Base-by-base conservation (phyloP, 1,284 basidiomycete genomes). In the Coniferiporia sulphurascens region DNA sequence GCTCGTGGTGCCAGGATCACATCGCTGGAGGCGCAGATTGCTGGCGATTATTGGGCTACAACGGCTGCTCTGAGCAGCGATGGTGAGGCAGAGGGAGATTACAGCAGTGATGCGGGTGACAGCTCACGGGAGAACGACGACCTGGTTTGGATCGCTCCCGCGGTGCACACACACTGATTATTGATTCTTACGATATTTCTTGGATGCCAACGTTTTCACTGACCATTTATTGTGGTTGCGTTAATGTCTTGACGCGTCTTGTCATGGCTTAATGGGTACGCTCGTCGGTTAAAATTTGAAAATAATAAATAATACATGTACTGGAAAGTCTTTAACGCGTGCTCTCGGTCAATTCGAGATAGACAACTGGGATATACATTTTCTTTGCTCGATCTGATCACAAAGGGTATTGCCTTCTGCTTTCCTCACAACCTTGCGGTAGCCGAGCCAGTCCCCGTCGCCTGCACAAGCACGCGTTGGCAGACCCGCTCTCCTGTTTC, bases 1-100 rank as follows among this genome's bases (percentile, higher is more conserved):
- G 71, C 71, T 63, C 76, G 80, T 57, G 89, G 89, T 0, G 89
- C 86, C 45, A 84, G 80, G 70, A 79, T 90, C 65, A 78, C 83
- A 32, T 73, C 75, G 15, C 69, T 86, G 59, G 74, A 74, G 46
- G 71, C 68, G 50, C 69, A 67, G 50, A 75, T 81, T 35, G 78
- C 81, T 65, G 83, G 76, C 21, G 83, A 83, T 43, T 89, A 62
- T 27, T 62, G 60, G 60, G 59, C 59, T 4, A 69, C 62, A 21
- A 80, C 78, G 36, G 68, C 62, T 19, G 80, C 78, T 36, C 65
- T 82, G 64, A 82, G 77, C 62, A 86, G 83, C 64, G 87, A 88
- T 58, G 84, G 78, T 15, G 87, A 87, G 60, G 73, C 67, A 38
- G 75, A 76, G 45, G 70, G 71, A 17, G 12, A 78, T 41, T 75